Evolutionary conservation across 73 alveolate genomes (phyloP), one percentile per base, ranked within the genome.

Genomic region (Paramecium biaurelia): DNA sequence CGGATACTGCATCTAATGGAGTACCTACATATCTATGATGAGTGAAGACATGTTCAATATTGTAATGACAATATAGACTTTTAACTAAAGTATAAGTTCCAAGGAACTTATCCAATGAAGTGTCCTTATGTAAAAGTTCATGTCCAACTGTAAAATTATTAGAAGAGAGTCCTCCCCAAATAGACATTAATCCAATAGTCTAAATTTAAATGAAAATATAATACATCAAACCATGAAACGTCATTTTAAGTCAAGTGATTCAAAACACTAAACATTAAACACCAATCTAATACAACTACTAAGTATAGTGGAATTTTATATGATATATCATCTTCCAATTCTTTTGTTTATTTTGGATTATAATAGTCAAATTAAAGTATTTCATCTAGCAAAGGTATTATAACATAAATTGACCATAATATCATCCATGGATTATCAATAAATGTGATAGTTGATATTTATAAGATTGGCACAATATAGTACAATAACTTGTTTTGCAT

Each of bases 21-120:
- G 98, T 95, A 10, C 96, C 97, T 1, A 95, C 99, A 92, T 94
- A 24, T 72, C 95, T 95, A 90, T 96, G 99, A 82, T 96, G 98
- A 18, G 95, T 96, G 53, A 85, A 76, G 23, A 92, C 82, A 67
- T 96, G 98, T 93, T 96, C 97, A 8, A 93, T 86, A 76, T 93
- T 86, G 92, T 86, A 96, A 70, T 96, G 99, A 38, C 89, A 34
- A 88, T 96, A 95, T 63, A 96, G 68, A 43, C 74, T 85, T 45
- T 93, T 96, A 1, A 93, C 92, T 87, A 92, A 92, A 4, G 76
- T 90, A 28, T 89, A 85, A 20, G 96, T 94, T 5, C 99, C 99
- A 18, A 89, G 28, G n/a, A 95, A 57, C 85, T 94, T 95, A 58
- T 96, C 97, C 9, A 95, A 70, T 47, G 34, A 14, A 9, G 86